These are phyloP conservation scores for Rusavskia elegans DNA, from an alignment of 495 filamentous ascomycete species.

Conservation along the genomic window DNA sequence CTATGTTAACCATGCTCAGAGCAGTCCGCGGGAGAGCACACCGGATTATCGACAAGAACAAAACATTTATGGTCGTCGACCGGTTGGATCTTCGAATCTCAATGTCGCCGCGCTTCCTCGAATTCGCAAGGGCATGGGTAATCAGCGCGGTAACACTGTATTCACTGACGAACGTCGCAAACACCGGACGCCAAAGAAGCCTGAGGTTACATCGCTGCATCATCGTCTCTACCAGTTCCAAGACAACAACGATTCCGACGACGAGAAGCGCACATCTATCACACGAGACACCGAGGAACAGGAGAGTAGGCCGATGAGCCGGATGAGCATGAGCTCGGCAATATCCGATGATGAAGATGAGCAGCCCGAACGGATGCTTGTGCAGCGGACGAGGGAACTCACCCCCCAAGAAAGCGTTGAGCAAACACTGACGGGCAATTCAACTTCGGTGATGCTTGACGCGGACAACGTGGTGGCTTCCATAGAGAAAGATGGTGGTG, in stretches of 20 bases:
- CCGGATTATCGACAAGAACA: slow-evolving; percentile 44
- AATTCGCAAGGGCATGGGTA: slow-evolving; percentile 48
- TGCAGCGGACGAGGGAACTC: not conserved
- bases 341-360: slow-evolving; percentile 47
- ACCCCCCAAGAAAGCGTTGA: slow-evolving; percentile 4
- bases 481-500: slow-evolving; percentile 22
- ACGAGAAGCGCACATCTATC: slow-evolving; percentile 39
- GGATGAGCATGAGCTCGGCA: slow-evolving; percentile 53
- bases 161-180: slow-evolving; percentile 68
- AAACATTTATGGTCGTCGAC: slow-evolving; percentile 15
- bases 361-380: slow-evolving; percentile 4
- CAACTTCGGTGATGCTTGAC: not conserved
- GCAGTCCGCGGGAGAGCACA: slow-evolving; percentile 42
- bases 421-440: slow-evolving; percentile 2
- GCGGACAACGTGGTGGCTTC: slow-evolving; percentile 15
- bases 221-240: slow-evolving; percentile 40
- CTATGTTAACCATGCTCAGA: slow-evolving; percentile 31
- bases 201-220: slow-evolving; percentile 37
- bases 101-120: slow-evolving; percentile 53
- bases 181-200: slow-evolving; percentile 30
- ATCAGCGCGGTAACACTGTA: slow-evolving; percentile 44
- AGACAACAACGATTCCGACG: slow-evolving; percentile 43
- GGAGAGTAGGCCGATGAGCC: slow-evolving; percentile 67
- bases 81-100: slow-evolving; percentile 24
- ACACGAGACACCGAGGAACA: slow-evolving; percentile 64